Evolutionary conservation across 176 grass and related monocot genomes (phyloP).

Genomic region (Puccinellia tenuiflora): DNA sequence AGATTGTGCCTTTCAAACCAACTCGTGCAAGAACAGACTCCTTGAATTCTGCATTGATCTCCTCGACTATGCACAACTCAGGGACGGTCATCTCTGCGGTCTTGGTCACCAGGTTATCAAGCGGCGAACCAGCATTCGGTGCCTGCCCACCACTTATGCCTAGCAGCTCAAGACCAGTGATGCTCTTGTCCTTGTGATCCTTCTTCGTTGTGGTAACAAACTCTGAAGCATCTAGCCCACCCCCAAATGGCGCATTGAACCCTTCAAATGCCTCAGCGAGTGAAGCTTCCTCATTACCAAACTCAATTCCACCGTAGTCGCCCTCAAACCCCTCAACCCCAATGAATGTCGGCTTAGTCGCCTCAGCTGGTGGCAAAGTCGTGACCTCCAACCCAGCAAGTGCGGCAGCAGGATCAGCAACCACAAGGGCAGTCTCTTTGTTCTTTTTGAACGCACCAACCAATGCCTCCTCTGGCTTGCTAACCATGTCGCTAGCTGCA

Average conservation of each 20-base stretch:
- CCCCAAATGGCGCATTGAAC: conserved; percentile 91
- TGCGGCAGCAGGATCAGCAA: conserved; percentile 67
- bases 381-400: conserved; percentile 93
- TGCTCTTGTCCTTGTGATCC: conserved; percentile 49
- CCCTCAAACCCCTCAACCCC: conserved; percentile 94
- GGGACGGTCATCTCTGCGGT: conserved; percentile 72
- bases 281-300: conserved; percentile 84
- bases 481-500: conserved; percentile 76
- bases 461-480: conserved; percentile 87
- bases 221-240: conserved; percentile 91
- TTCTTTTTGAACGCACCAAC: conserved; percentile 91
- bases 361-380: conserved; percentile 74
- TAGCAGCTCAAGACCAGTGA: conserved; percentile 83
- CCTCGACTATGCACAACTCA: conserved; percentile 75
- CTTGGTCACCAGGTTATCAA: conserved; percentile 73
- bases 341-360: conserved; percentile 84
- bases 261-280: conserved; percentile 91
- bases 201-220: conserved; percentile 93
- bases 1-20: conserved; percentile 84
- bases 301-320: conserved; percentile 95
- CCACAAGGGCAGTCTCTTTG: conserved; percentile 61
- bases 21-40: conserved; percentile 76
- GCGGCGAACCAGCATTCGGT: conserved; percentile 35
- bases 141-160: conserved; percentile 43
- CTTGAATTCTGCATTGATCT: conserved; percentile 88